Percentiles rank a stretch among this genome's conserved stretches.
Conservation (phyloP, 2,329 filamentous ascomycete species). For the Penicillium sp. region DNA sequence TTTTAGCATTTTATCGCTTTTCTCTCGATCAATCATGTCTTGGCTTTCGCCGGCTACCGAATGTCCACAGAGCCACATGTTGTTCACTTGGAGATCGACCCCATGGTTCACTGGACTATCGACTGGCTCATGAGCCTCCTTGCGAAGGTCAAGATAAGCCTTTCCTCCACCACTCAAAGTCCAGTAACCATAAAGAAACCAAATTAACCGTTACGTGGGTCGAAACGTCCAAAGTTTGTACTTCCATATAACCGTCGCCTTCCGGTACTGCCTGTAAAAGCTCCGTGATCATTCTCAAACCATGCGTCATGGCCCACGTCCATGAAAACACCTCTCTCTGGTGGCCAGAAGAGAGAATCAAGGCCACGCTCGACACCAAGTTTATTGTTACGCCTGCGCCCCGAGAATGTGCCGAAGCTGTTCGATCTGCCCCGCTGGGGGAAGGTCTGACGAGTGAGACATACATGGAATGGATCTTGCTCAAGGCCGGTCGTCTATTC, state of each 20-base stretch:
- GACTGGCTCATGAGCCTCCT: slow-evolving; percentile 17
- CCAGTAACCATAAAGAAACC: slow-evolving; percentile 1
- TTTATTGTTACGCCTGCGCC: slow-evolving; percentile 38
- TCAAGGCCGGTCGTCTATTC: slow-evolving; percentile 54
- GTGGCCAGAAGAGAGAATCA: slow-evolving; percentile 46
- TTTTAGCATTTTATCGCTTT: background rate
- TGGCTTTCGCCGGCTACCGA: slow-evolving; percentile 6
- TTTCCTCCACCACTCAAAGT: slow-evolving; percentile 11
- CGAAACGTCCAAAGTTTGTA: background rate
- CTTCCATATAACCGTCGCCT: background rate
- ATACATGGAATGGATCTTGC: slow-evolving; percentile 61
- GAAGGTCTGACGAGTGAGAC: slow-evolving; percentile 46
- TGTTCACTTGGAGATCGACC: background rate
- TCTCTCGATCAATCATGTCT: slow-evolving; percentile 12
- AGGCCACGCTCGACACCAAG: slow-evolving; percentile 39
- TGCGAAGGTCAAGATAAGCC: slow-evolving; percentile 27
- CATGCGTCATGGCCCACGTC: slow-evolving; percentile 14
- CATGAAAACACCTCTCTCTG: slow-evolving; percentile 32
- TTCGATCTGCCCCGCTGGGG: slow-evolving; percentile 40
- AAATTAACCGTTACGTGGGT: slow-evolving; percentile 5
- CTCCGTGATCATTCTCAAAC: background rate
- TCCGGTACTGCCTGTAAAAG: background rate
- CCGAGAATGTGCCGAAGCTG: slow-evolving; percentile 35
- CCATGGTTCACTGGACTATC: slow-evolving; percentile 16
- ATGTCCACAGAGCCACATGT: background rate